These are phyloP conservation scores for Parachlorella kessleri DNA, from an alignment of 139 green algal genomes.

Conservation along the genomic window DNA sequence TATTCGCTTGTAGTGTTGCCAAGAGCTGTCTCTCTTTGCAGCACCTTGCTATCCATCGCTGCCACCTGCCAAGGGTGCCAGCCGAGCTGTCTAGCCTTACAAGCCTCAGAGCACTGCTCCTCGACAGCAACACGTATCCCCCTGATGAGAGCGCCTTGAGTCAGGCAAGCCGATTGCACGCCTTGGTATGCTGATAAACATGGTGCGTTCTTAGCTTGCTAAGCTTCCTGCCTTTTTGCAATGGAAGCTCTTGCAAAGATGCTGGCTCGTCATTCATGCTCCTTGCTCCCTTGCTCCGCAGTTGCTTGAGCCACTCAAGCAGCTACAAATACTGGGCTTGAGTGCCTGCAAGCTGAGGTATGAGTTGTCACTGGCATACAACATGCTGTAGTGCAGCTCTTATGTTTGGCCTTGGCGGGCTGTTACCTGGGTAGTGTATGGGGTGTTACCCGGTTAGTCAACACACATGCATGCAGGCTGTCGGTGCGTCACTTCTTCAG, in stretches of 20 bases:
- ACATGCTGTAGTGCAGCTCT: too few relatives aligned
- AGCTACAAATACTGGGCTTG: neutral
- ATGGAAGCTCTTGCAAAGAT: too few relatives aligned
- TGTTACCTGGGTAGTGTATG: neutral
- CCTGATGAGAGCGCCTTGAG: neutral
- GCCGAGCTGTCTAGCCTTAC: neutral
- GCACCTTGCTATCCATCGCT: neutral
- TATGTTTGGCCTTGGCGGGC: neutral
- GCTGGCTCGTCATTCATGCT: neutral
- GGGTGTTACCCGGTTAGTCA: neutral
- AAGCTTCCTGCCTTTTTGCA: too few relatives aligned
- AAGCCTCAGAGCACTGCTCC: neutral
- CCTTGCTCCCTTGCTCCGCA: neutral
- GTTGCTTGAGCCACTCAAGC: neutral
- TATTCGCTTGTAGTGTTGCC: neutral
- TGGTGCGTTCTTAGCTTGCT: neutral
- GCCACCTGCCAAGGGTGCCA: neutral
- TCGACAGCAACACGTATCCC: neutral
- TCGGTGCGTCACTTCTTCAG: neutral
- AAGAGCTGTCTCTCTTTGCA: neutral
- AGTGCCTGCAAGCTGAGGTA: neutral
- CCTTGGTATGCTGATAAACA: neutral
- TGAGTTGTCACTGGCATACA: neutral
- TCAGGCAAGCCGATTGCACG: neutral
- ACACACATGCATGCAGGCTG: neutral